These are phyloP conservation scores for Cystobasidium onofrii DNA, from an alignment of 768 basidiomycete species.

Conservation along the genomic window DNA sequence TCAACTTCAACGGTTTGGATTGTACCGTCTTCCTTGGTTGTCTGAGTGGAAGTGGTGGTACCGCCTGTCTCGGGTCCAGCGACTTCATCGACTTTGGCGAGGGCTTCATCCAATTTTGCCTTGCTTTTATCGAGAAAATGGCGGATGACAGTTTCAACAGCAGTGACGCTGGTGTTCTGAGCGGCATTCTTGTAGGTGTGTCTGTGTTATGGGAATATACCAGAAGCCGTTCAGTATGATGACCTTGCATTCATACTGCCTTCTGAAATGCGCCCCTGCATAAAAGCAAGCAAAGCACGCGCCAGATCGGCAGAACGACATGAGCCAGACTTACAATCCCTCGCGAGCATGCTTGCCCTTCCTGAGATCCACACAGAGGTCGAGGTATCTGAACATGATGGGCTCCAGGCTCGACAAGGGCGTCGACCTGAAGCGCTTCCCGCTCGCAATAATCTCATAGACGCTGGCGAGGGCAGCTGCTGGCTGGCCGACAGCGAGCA, in stretches of 20 bases:
- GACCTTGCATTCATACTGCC: too few species aligned
- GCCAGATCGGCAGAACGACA: background rate
- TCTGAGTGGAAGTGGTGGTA: conserved; percentile 31
- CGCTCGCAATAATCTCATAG: conserved; percentile 72
- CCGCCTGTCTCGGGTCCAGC: conserved; percentile 41
- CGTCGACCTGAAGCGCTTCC: conserved; percentile 87
- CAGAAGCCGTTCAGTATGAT: too few species aligned
- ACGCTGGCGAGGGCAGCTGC: conserved; percentile 83
- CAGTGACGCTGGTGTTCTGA: conserved; percentile 79
- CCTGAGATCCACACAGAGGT: conserved; percentile 89
- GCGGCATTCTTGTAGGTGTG: conserved; percentile 98
- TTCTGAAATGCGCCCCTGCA: too few species aligned
- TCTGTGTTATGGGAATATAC: background rate
- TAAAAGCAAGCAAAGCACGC: background rate
- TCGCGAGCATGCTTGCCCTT: conserved; percentile 90
- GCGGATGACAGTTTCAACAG: conserved; percentile 84
- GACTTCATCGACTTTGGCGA: conserved; percentile 46
- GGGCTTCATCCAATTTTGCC: conserved; percentile 44
- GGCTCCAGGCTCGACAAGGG: conserved; percentile 82
- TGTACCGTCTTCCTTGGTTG: conserved; percentile 17
- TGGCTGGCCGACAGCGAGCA: conserved; percentile 81
- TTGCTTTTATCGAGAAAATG: conserved; percentile 59
- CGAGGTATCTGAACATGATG: conserved; percentile 89
- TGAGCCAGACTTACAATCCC: conserved; percentile 52
- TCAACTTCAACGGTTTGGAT: conserved; percentile 64